These are phyloP conservation scores for Amborella trichopoda DNA, from an alignment of 164 flowering plant species.

Conservation along the genomic window DNA sequence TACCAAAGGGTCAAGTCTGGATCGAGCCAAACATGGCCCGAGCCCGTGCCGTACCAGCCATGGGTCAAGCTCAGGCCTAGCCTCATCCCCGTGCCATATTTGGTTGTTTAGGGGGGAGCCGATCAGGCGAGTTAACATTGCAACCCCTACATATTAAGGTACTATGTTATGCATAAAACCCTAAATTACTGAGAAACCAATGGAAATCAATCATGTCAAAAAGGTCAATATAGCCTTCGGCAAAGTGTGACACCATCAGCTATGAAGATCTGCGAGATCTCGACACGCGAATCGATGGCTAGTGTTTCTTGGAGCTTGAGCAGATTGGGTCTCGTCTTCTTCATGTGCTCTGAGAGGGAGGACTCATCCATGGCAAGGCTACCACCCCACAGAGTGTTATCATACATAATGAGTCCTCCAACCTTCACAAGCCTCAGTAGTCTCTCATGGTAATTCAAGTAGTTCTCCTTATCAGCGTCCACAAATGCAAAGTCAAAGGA, in stretches of 20 bases:
- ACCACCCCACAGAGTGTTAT: constrained; percentile 15
- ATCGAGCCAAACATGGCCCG: too few relatives aligned
- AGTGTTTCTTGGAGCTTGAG: not conserved
- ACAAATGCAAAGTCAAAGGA: constrained; percentile 13
- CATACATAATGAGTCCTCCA: constrained; percentile 17
- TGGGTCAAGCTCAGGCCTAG: too few relatives aligned
- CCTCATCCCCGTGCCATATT: too few relatives aligned
- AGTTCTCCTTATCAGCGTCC: constrained; percentile 15
- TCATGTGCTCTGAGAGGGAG: not conserved
- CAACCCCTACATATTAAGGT: too few relatives aligned
- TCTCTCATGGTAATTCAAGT: constrained; percentile 11
- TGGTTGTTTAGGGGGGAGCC: too few relatives aligned
- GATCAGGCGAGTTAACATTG: too few relatives aligned
- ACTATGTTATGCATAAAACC: too few relatives aligned
- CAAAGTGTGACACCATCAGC: constrained; percentile 17
- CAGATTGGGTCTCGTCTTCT: too few relatives aligned
- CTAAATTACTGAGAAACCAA: too few relatives aligned
- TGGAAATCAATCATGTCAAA: too few relatives aligned
- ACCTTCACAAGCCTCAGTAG: constrained; percentile 11
- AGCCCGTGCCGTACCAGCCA: too few relatives aligned
- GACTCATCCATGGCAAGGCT: constrained; percentile 4
- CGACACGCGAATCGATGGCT: constrained; percentile 11
- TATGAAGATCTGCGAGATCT: constrained; percentile 8
- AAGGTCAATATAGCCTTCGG: constrained; percentile 4
- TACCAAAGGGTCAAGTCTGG: too few relatives aligned